Evolutionary conservation across 768 basidiomycete species (phyloP), one percentile per base, ranked within the genome.

Genomic region (Lentinus tigrinus): DNA sequence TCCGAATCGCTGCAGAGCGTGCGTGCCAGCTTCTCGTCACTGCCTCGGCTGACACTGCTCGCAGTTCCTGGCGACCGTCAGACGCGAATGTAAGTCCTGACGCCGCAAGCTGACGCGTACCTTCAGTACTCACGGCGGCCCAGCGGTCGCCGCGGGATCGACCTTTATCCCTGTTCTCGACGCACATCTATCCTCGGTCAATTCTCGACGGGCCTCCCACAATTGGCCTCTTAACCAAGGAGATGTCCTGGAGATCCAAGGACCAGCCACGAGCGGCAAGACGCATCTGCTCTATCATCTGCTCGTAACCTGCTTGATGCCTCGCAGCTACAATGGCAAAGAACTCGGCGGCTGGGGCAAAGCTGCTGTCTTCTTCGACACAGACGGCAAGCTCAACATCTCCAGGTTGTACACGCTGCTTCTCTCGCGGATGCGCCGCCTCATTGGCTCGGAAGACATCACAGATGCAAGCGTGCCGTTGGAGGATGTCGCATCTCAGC

Each of bases 171-270:
- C 73, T 17, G 63, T 63, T 14, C 65, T 78, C 42, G 78, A 80
- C 63, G 61, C 65, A 16, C 68, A 73, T 58, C 63, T 65, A 7
- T 44, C 62, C 39, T 47, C 49, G 38, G 38, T 36, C 17, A 58
- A 56, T n/a, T 31, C 52, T n/a, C 55, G 61, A 26, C 57, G 43
- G 27, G 19, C 65, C 42, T 55, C 62, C 16, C 47, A 47, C 43
- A 54, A 67, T 61, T 66, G 75, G 26, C 69, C 77, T 26, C 65
- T 84, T 34, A 61, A 70, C 44, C 74, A 77, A 46, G 87, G 87
- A 36, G 86, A 91, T 68, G 78, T 89, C 39, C 73, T 93, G 61
- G 87, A 91, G 71, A 77, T 95, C 21, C 87, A 92, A 71, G 92
- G 92, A 2, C 81, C 85, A 2, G 75, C 91, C 4, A 80, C 78